These are phyloP conservation scores for Citrus unshiu DNA, from an alignment of 345 rosid genomes.

Conservation along the genomic window DNA sequence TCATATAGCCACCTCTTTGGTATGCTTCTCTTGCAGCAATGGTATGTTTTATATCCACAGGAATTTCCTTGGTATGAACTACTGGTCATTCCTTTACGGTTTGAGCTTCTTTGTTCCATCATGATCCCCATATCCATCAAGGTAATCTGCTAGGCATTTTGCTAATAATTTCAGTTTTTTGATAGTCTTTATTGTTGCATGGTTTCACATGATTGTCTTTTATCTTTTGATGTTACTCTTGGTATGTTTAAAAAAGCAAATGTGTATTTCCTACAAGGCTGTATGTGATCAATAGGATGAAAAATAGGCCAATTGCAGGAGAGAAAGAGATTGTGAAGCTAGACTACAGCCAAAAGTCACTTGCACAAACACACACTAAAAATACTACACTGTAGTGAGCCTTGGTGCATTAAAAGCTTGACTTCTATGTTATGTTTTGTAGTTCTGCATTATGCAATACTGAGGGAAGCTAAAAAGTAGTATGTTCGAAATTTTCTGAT, in stretches of 20 bases:
- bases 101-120: conserved; percentile 97
- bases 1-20: conserved; percentile 1
- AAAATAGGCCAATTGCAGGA: not conserved
- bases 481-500: not conserved
- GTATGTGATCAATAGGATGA: not conserved
- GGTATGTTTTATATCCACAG: conserved; percentile 89
- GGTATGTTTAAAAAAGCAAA: not conserved
- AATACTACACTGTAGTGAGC: not conserved
- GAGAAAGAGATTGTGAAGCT: not conserved
- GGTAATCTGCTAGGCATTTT: conserved; percentile 58
- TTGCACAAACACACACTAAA: not conserved
- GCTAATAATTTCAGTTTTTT: not conserved
- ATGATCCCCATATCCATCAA: conserved; percentile 98
- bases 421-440: not conserved
- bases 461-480: not conserved
- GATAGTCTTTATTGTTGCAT: not conserved
- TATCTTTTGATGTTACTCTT: not conserved
- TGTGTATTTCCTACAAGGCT: not conserved
- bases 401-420: not conserved
- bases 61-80: conserved; percentile 97
- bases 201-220: conserved; percentile 1
- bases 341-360: not conserved
- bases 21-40: conserved; percentile 59
- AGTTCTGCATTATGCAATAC: not conserved
- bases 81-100: conserved; percentile 88